Percentiles rank a stretch among this genome's conserved stretches.
These are phyloP conservation scores for Fragaria ananassa DNA, from an alignment of 306 rosid species.

Conservation along the genomic window DNA sequence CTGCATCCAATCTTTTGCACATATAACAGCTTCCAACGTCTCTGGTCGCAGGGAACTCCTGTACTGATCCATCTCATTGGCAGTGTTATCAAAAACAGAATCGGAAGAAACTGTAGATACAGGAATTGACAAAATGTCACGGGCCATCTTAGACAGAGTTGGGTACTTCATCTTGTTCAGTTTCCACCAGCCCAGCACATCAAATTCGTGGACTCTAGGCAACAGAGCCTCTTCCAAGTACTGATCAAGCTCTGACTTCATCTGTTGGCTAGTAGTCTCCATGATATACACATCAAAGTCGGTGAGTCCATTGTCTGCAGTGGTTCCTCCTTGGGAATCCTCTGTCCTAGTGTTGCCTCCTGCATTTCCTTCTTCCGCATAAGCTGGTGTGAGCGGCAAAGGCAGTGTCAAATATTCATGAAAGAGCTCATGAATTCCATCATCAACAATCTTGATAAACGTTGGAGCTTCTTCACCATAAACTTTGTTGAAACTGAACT, in stretches of 20 bases:
- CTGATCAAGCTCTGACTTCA: constrained; percentile 83
- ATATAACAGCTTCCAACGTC: constrained; percentile 82
- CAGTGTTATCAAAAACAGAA: constrained; percentile 47
- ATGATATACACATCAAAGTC: constrained; percentile 93
- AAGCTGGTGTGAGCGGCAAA: constrained; percentile 76
- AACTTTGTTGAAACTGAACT: constrained; percentile 83
- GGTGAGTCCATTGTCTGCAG: constrained; percentile 71
- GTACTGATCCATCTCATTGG: constrained; percentile 76
- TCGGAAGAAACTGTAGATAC: constrained; percentile 62
- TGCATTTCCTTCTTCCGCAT: constrained; percentile 60
- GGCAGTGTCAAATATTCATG: constrained; percentile 80
- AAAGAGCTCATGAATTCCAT: constrained; percentile 85
- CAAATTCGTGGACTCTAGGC: constrained; percentile 81
- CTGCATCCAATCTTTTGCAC: constrained; percentile 96
- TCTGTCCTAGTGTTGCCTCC: constrained; percentile 38
- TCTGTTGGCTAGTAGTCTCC: constrained; percentile 86
- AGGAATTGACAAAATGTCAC: constrained; percentile 72
- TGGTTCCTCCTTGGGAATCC: constrained; percentile 53
- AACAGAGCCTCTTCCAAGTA: constrained; percentile 84
- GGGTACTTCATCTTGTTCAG: constrained; percentile 87
- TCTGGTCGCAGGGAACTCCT: constrained; percentile 76
- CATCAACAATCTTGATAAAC: constrained; percentile 70
- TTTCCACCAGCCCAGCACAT: constrained; percentile 91
- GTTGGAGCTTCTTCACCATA: constrained; percentile 70
- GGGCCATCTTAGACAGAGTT: constrained; percentile 91